Base-by-base conservation (phyloP, 116 monocot genomes). In the Papilionanthe hybrid region DNA sequence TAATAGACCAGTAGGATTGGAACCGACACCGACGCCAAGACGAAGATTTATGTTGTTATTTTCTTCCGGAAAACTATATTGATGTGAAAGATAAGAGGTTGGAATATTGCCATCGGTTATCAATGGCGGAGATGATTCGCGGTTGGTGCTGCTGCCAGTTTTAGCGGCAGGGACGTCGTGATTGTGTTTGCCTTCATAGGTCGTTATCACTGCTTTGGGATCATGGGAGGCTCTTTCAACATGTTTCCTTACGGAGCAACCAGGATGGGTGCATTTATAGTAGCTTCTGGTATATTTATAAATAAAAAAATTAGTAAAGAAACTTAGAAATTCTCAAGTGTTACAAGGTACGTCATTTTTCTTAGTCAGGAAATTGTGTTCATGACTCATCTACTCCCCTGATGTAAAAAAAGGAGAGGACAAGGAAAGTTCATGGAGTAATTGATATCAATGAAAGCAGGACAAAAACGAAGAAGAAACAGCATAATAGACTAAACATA, bases 121-220 rank as follows among this genome's bases (percentile, higher is more conserved):
- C 32, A 42, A 77, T 10, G 82, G 68, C 75, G 85, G 48, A 15
- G 81, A 65, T 42, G 86, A 50, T 58, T 81, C 81, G 13, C 81
- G 87, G 50, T 92, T 88, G 77, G 82, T 79, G 45, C 91, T 89
- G 75, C 82, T 81, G 45, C 78, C 81, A 72, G 80, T 86, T 73
- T 84, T 92, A 11, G 92, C 85, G 47, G 88, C 94, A 69, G 97
- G 97, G 42, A 97, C 97, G 66, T 97, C 97, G 56, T 97, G 97
- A 75, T 97, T 97, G 81, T 97, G 96, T 71, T 96, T 96, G 55
- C 96, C 96, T 79, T 96, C 96, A 43, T 96, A 96, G 60, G 96
- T 96, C 32, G 97, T 97, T 81, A 97, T 97, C 66, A 97, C 97
- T 13, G 97, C 92, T 86, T 94, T 94, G 19, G 97, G 97, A 86